A percentile compares a stretch with the other conserved stretches of the same genome.
phyloP scores from a whole-genome alignment of 345 rosid species.

The Eucalyptus rudis region DNA sequence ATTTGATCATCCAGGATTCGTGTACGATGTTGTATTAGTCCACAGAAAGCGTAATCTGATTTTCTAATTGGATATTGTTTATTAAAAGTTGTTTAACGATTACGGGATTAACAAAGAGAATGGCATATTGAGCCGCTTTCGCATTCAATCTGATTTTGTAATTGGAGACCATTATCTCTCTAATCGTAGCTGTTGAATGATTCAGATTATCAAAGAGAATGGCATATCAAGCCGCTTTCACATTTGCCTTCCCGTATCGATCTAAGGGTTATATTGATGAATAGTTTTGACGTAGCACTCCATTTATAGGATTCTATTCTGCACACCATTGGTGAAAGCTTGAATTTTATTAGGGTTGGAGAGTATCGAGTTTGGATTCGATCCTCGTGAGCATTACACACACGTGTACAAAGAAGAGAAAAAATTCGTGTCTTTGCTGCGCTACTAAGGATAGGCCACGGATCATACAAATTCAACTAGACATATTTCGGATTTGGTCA shows the following conservation, averaged over 20 bases:
- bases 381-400: too few relatives aligned
- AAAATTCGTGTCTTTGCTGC: too few relatives aligned
- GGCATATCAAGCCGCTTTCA: neutral
- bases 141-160: neutral
- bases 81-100: neutral
- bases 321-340: too few relatives aligned
- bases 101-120: neutral
- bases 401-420: too few relatives aligned
- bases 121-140: neutral
- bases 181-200: neutral
- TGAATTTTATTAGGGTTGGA: too few relatives aligned
- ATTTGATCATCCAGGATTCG: neutral
- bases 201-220: neutral
- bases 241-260: neutral
- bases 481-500: neutral
- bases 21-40: neutral
- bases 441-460: neutral
- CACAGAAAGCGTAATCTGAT: neutral
- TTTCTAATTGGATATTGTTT: neutral
- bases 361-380: too few relatives aligned
- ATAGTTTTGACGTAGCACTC: neutral
- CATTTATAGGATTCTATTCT: neutral
- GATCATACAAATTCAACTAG: rapidly evolving
- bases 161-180: neutral
- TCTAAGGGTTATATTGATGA: neutral